These are phyloP conservation scores for Paspalum notatum DNA, from an alignment of 176 grass and related monocot species.

Conservation along the genomic window DNA sequence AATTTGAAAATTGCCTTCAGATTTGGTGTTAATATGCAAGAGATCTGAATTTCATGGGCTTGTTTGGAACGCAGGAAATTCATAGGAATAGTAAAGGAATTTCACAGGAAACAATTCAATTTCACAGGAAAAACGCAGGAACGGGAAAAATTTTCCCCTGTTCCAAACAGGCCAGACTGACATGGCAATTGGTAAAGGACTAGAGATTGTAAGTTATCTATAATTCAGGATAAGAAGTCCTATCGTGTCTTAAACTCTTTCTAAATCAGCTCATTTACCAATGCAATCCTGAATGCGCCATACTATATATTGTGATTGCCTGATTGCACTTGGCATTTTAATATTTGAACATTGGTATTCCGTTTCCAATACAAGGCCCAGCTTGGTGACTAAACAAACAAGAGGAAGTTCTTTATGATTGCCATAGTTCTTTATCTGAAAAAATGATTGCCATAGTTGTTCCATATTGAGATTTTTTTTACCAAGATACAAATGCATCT, in stretches of 20 bases:
- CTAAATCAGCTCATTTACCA: slow-evolving; percentile 27
- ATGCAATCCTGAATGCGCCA: background rate
- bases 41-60: slow-evolving; percentile 25
- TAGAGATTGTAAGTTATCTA: background rate
- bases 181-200: background rate
- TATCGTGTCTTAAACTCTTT: slow-evolving; percentile 16
- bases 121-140: too few species aligned
- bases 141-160: too few species aligned
- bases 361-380: slow-evolving; percentile 29
- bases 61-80: too few species aligned
- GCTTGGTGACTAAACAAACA: slow-evolving; percentile 23
- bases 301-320: background rate
- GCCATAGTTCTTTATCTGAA: background rate
- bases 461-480: slow-evolving; percentile 8
- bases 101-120: too few species aligned
- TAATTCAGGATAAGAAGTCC: slow-evolving; percentile 1
- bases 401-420: slow-evolving; percentile 13
- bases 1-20: slow-evolving; percentile 14
- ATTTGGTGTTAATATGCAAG: slow-evolving; percentile 36
- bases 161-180: too few species aligned
- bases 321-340: background rate
- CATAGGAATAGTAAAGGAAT: too few species aligned
- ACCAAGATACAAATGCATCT: background rate
- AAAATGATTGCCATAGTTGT: background rate
- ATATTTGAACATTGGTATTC: background rate